phyloP scores from a whole-genome alignment of 202 grass and related monocot genomes.

The Carex arenaria region DNA sequence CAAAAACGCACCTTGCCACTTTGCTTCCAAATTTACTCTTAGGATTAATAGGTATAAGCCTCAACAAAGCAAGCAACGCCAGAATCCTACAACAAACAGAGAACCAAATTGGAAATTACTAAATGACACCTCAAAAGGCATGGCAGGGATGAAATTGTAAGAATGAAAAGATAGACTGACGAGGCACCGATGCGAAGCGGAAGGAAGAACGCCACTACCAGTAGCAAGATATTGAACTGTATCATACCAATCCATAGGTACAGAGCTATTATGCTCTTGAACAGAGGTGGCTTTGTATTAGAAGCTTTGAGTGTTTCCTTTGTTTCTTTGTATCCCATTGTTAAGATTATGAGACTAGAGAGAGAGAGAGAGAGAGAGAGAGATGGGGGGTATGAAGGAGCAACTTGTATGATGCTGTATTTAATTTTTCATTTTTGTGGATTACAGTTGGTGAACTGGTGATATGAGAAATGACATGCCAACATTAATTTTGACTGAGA shows the following conservation, averaged over 20 bases:
- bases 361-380: not conserved
- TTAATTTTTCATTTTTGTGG: not conserved
- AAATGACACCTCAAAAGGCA: not conserved
- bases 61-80: conserved; percentile 31
- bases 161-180: conserved; percentile 10
- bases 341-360: not conserved
- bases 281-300: not conserved
- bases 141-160: not conserved
- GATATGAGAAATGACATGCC: not conserved
- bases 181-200: conserved; percentile 23
- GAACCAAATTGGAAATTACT: not conserved
- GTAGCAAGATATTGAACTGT: conserved; percentile 29
- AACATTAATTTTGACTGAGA: not conserved
- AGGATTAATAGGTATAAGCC: conserved; percentile 27
- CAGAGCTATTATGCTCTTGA: conserved; percentile 30
- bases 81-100: conserved; percentile 18
- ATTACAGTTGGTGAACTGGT: not conserved
- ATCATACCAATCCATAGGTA: conserved; percentile 40
- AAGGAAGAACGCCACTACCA: conserved; percentile 27
- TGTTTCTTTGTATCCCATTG: not conserved
- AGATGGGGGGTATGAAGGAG: not conserved
- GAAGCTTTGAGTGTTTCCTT: not conserved
- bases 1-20: conserved; percentile 34
- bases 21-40: conserved; percentile 27
- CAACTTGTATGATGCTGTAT: not conserved